These are phyloP conservation scores for Claviceps spartinae DNA, from an alignment of 2,329 filamentous ascomycete species.

Conservation along the genomic window DNA sequence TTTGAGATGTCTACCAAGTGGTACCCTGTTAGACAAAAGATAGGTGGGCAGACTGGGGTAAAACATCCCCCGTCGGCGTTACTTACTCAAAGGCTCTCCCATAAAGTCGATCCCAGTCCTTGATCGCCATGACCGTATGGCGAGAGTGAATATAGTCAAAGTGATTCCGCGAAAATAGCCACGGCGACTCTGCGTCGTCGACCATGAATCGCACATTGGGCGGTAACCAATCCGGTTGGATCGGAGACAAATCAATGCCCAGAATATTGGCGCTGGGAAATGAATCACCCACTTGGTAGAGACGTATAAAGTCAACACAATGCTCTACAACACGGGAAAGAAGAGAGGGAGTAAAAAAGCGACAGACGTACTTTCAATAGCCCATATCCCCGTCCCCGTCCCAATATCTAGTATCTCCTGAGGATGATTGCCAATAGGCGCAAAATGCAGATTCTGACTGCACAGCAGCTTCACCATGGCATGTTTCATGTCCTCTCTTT, in stretches of 20 bases:
- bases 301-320: background rate
- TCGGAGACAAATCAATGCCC: conserved; percentile 33
- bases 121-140: conserved; percentile 41
- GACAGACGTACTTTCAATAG: conserved; percentile 33
- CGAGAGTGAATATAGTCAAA: conserved; percentile 51
- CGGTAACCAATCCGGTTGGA: conserved; percentile 37
- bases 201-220: conserved; percentile 43
- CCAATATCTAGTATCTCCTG: conserved; percentile 43
- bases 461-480: conserved; percentile 35
- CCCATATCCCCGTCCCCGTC: conserved; percentile 46
- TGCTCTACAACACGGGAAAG: no score
- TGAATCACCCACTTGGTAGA: conserved; percentile 29
- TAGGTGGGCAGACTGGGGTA: background rate
- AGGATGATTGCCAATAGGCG: conserved; percentile 32
- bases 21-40: background rate
- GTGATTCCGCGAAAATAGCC: conserved; percentile 38
- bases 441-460: conserved; percentile 35
- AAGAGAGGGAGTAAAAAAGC: no score
- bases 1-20: conserved; percentile 29
- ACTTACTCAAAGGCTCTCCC: conserved; percentile 31
- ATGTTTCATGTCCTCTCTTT: conserved; percentile 44
- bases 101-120: conserved; percentile 39
- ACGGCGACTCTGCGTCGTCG: conserved; percentile 43
- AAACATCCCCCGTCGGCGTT: background rate
- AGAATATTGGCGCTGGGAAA: conserved; percentile 29